Evolutionary conservation across 306 rosid species (phyloP).

Genomic region (Cucurbita pepo): DNA sequence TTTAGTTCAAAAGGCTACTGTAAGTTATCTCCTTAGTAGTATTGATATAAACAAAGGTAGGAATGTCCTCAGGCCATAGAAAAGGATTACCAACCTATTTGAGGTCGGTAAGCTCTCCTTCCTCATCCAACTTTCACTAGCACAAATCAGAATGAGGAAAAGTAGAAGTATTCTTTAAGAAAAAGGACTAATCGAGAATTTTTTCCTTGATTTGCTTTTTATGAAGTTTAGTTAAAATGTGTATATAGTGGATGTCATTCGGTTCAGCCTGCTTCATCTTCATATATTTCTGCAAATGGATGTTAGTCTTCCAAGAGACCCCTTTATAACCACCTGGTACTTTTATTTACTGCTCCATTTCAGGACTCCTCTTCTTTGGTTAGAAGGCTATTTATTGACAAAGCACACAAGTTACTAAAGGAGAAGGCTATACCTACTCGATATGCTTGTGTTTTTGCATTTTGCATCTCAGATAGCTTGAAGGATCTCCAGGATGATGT

Average conservation of each 20-base stretch:
- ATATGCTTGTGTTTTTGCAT: slow-evolving; percentile 73
- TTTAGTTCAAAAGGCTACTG: neutral
- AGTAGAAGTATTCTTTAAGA: neutral
- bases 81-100: no score
- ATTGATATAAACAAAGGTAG: no score
- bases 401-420: slow-evolving; percentile 54
- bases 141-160: neutral
- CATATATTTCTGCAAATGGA: neutral
- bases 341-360: slow-evolving; percentile 13
- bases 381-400: slow-evolving; percentile 48
- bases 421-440: slow-evolving; percentile 63
- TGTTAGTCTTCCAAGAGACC: neutral
- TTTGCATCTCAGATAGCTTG: slow-evolving; percentile 35
- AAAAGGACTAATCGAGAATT: neutral
- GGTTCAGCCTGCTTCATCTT: neutral
- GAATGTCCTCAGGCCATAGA: no score
- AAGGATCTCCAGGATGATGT: slow-evolving; percentile 48
- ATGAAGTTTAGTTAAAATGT: neutral
- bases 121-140: no score
- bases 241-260: neutral
- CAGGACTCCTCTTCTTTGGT: slow-evolving; percentile 54
- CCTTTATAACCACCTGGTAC: neutral
- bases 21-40: no score
- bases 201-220: neutral
- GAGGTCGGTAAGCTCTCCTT: no score